phyloP scores from a whole-genome alignment of 805 yeast species.

The Nakazawaea siamensis region DNA sequence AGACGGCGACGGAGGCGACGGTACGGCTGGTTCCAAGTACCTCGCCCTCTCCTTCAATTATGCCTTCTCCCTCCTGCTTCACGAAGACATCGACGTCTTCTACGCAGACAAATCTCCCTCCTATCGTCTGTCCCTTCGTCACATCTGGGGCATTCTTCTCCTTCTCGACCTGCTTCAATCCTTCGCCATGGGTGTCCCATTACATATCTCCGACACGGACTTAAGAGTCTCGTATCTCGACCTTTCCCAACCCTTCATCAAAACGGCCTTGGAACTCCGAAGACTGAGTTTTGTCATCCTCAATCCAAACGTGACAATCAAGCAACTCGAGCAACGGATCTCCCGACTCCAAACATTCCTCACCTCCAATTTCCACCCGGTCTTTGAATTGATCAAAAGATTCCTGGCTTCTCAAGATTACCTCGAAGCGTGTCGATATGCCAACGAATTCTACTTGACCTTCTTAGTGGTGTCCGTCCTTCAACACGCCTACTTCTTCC shows the following conservation, averaged over 20 bases:
- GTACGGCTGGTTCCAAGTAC: conserved; percentile 1
- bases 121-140: neutral
- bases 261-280: conserved; percentile 1
- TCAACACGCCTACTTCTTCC: conserved; percentile 1
- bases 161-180: conserved; percentile 3
- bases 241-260: neutral
- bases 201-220: conserved; percentile 1
- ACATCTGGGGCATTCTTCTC: conserved; percentile 3
- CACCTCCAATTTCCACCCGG: conserved; percentile 20
- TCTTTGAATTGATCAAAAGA: conserved; percentile 13
- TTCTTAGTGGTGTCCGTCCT: neutral
- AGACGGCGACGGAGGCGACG: conserved; percentile 11
- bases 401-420: no score
- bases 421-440: no score
- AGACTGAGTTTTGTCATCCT: neutral
- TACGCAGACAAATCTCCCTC: neutral
- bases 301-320: neutral
- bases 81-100: conserved; percentile 6
- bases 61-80: conserved; percentile 4
- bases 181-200: conserved; percentile 5
- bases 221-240: neutral
- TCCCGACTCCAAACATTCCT: no score
- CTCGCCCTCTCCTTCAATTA: neutral
- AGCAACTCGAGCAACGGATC: neutral
- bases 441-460: neutral